Base-by-base conservation (phyloP, 164 flowering plant species). In the Amborella trichopoda region DNA sequence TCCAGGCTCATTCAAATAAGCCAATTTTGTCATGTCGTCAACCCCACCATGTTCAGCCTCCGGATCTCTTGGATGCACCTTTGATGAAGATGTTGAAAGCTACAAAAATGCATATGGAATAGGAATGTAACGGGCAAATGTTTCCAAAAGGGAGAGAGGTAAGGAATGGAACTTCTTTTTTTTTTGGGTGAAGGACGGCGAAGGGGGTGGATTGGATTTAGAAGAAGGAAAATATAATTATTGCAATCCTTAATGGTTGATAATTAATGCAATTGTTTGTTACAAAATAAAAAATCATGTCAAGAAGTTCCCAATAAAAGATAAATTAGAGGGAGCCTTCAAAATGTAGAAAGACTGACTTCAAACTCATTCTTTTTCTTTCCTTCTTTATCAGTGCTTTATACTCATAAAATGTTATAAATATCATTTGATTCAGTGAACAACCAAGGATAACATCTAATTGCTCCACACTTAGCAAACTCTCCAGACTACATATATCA, bases 1-100 rank as follows among this genome's bases (percentile, higher is more conserved):
- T 26, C 94, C 97, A 28, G 99, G 93, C 63, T 93, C 99, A 64
- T 88, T 79, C 82, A 93, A 74, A 49, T 88, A 88, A 1, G 99
- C 69, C 68, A 93, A 64, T 51, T 88, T 93, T 4, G 99, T 93
- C 97, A 93, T 93, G 40, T 93, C 99, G 54, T 93, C 99, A 8
- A 93, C 97, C 60, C 97, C 99, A 0, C 81, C 94, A 59, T 68
- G 82, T 22, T 41, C 45, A 25, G 83, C 78, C 50, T 85, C 97
- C 3, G 80, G 78, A 61, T 88, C 99, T 60, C 97, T 68, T 27
- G 71, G 80, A 49, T 45, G 64, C 65, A 93, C 50, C 61, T 74
- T 83, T 52, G 68, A 81, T 26, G 80, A 70, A 21, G 65, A 40
- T 14, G 68, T 49, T 57, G 70, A 48, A 37, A 79, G 71, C 99